Evolutionary conservation across 768 basidiomycete genomes (phyloP).

Genomic region (Mycena metata): DNA sequence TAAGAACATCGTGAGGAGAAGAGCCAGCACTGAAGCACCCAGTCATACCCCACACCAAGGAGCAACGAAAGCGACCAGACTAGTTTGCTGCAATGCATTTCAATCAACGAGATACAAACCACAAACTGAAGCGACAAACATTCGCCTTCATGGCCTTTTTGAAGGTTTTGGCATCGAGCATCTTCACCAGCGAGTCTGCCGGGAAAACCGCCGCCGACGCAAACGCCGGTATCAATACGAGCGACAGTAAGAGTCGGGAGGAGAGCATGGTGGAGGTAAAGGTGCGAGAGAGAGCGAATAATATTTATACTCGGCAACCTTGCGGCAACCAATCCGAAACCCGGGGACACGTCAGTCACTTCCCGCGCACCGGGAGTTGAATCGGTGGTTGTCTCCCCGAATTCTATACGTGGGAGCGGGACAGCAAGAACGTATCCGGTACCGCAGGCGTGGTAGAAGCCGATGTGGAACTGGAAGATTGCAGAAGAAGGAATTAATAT

Average conservation of each 20-base stretch:
- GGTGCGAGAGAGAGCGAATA: not conserved
- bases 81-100: constrained; percentile 66
- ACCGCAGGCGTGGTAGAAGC: constrained; percentile 12
- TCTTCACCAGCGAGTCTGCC: constrained; percentile 74
- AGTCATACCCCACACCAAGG: constrained; percentile 87
- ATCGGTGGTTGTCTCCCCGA: not conserved
- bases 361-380: no score
- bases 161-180: constrained; percentile 79
- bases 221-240: constrained; percentile 54
- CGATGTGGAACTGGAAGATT: not conserved
- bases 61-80: constrained; percentile 92
- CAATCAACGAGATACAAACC: not conserved
- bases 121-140: constrained; percentile 58
- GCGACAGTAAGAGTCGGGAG: constrained; percentile 24
- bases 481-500: not conserved
- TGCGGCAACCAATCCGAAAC: constrained; percentile 1
- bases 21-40: not conserved
- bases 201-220: constrained; percentile 63
- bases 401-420: not conserved
- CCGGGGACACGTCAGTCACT: constrained; percentile 7
- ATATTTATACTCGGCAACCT: constrained; percentile 8
- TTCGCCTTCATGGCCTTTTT: constrained; percentile 80
- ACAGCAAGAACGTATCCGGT: no score
- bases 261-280: constrained; percentile 25
- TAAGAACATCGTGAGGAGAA: constrained; percentile 45